phyloP scores from a whole-genome alignment of 495 filamentous ascomycete genomes.

The Annulohypoxylon stygium region DNA sequence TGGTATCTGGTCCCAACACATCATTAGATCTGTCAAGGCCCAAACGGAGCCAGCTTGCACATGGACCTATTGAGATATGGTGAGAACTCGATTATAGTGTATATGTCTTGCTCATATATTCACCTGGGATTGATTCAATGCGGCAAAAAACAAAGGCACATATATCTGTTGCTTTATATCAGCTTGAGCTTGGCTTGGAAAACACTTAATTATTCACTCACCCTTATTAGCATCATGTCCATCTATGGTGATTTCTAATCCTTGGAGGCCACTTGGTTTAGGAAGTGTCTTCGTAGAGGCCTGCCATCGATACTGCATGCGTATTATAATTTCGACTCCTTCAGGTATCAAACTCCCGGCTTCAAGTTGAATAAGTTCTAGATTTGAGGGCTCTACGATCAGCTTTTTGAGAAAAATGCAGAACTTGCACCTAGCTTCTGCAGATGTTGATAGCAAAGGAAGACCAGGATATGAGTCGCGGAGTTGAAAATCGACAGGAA shows the following conservation, averaged over 20 bases:
- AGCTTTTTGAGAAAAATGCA: background rate
- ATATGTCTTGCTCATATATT: background rate
- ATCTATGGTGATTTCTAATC: background rate
- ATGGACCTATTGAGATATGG: background rate
- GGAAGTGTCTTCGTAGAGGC: background rate
- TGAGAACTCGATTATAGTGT: background rate
- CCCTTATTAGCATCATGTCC: background rate
- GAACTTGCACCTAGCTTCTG: background rate
- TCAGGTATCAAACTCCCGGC: too few species aligned
- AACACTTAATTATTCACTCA: background rate
- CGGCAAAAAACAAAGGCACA: too few species aligned
- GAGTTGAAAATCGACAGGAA: background rate
- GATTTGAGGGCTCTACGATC: too few species aligned
- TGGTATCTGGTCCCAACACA: background rate
- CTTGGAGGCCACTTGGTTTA: background rate
- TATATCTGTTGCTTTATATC: background rate
- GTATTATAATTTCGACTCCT: background rate
- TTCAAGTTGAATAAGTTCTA: too few species aligned
- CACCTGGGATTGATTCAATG: background rate
- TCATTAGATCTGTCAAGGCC: background rate
- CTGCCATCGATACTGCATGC: background rate
- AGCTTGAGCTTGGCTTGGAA: background rate
- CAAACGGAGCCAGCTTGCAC: conserved; percentile 2
- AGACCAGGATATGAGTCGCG: background rate
- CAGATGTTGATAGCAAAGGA: background rate